A percentile compares a stretch with the other conserved stretches of the same genome.
Conservation (phyloP, 805 yeast genomes). For the Yarrowia alimentaria region DNA sequence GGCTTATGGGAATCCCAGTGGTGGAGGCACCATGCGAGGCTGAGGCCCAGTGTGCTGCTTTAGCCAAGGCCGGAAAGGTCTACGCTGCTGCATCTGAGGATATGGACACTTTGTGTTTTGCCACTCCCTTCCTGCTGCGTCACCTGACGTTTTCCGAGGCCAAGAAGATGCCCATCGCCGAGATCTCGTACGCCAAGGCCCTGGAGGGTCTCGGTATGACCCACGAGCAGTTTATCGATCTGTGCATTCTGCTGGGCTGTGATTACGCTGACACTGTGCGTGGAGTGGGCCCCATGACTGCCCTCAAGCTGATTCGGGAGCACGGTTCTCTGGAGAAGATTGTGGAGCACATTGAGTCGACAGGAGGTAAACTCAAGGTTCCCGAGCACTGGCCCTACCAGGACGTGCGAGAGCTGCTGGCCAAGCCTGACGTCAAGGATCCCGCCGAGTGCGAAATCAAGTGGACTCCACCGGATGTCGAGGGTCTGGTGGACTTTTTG, state of each 20-base stretch:
- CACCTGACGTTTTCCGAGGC: slow-evolving; percentile 94
- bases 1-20: slow-evolving; percentile 92
- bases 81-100: slow-evolving; percentile 98
- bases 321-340: slow-evolving; percentile 79
- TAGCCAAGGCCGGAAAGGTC: slow-evolving; percentile 86
- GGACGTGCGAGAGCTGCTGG: slow-evolving; percentile 81
- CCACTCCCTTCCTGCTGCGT: slow-evolving; percentile 76
- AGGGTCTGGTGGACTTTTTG: slow-evolving; percentile 77
- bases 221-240: slow-evolving; percentile 73
- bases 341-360: slow-evolving; percentile 55
- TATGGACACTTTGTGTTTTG: slow-evolving; percentile 96
- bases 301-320: slow-evolving; percentile 81
- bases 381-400: slow-evolving; percentile 95
- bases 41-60: slow-evolving; percentile 95
- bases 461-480: slow-evolving; percentile 87
- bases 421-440: slow-evolving; percentile 73
- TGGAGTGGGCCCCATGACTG: slow-evolving; percentile 97
- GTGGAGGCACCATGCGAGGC: slow-evolving; percentile 97
- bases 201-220: slow-evolving; percentile 76
- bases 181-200: slow-evolving; percentile 65
- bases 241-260: slow-evolving; percentile 92
- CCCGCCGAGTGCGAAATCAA: slow-evolving; percentile 65
- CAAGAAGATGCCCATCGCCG: slow-evolving; percentile 87
- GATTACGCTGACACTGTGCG: slow-evolving; percentile 94
- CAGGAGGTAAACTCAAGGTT: slow-evolving; percentile 66